Evolutionary conservation across 345 rosid genomes (phyloP).

Genomic region (Salix caprea): DNA sequence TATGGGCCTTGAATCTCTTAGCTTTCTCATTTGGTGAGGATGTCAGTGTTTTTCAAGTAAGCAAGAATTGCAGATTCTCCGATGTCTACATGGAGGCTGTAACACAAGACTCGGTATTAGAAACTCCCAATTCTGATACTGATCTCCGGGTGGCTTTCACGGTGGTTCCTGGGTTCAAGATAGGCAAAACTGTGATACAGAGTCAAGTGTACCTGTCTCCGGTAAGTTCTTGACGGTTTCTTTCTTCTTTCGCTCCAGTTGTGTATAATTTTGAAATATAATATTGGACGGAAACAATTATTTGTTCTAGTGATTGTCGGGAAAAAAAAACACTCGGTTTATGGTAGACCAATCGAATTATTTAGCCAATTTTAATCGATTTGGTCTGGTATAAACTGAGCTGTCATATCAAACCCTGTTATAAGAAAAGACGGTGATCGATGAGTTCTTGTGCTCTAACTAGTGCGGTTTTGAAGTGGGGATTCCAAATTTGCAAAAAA

Average conservation of each 20-base stretch:
- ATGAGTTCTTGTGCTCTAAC: background rate
- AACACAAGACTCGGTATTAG: constrained; percentile 45
- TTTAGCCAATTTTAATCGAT: background rate
- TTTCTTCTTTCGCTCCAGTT: background rate
- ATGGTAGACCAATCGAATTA: background rate
- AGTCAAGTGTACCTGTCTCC: constrained; percentile 72
- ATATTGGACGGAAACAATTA: background rate
- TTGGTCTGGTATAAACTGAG: background rate
- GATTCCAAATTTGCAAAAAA: background rate
- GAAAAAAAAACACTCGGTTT: background rate
- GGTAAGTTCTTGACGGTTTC: constrained; percentile 24
- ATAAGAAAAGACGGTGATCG: background rate
- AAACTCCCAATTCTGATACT: constrained; percentile 8
- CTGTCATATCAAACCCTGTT: background rate
- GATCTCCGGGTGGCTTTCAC: constrained; percentile 71
- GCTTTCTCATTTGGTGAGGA: constrained; percentile 56
- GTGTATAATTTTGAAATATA: constrained; percentile 16
- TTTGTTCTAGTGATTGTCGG: background rate
- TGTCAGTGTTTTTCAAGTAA: constrained; percentile 63
- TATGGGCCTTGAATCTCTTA: constrained; percentile 71
- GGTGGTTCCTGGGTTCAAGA: constrained; percentile 91
- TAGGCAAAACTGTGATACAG: constrained; percentile 61
- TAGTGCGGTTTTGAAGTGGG: constrained; percentile 20
- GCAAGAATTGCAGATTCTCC: constrained; percentile 64
- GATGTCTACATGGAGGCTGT: constrained; percentile 89